phyloP scores from a whole-genome alignment of 2,329 filamentous ascomycete genomes.

The Apiospora saccharicola region DNA sequence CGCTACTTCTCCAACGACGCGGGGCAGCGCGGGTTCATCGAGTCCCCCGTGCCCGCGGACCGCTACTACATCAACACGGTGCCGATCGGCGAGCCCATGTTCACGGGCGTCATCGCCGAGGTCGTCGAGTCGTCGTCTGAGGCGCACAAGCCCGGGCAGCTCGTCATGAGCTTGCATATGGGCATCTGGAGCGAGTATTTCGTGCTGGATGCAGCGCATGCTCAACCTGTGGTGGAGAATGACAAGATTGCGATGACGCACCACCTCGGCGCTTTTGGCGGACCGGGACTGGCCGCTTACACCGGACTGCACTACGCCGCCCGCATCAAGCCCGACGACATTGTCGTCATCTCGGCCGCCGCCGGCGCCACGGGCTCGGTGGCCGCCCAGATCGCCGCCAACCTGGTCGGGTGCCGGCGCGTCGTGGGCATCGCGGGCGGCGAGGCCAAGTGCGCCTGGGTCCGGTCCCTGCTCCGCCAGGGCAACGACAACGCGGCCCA shows the following conservation, averaged over 20 bases:
- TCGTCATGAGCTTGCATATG: slow-evolving; percentile 38
- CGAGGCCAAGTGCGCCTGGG: slow-evolving; percentile 76
- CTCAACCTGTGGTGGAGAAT: slow-evolving; percentile 34
- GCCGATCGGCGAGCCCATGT: slow-evolving; percentile 37
- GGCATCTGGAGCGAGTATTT: slow-evolving; percentile 39
- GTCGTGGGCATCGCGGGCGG: slow-evolving; percentile 85
- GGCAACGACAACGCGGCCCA: slow-evolving; percentile 72
- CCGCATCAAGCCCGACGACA: slow-evolving; percentile 73
- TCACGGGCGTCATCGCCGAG: slow-evolving; percentile 39
- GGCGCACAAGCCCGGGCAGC: slow-evolving; percentile 33
- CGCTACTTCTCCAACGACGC: slow-evolving; percentile 42
- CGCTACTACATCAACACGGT: slow-evolving; percentile 40
- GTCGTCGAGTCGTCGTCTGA: slow-evolving; percentile 38
- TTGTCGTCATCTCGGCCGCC: slow-evolving; percentile 82
- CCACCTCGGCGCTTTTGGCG: slow-evolving; percentile 40
- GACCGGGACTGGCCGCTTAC: slow-evolving; percentile 52
- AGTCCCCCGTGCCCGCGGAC: slow-evolving; percentile 35
- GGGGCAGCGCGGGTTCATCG: slow-evolving; percentile 40
- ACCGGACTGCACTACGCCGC: slow-evolving; percentile 51
- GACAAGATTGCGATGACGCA: slow-evolving; percentile 36
- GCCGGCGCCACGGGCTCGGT: slow-evolving; percentile 84
- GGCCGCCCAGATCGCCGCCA: slow-evolving; percentile 81
- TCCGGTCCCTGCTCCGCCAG: slow-evolving; percentile 57
- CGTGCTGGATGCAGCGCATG: slow-evolving; percentile 34
- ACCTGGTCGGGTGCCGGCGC: slow-evolving; percentile 75